Percentiles rank a stretch among this genome's conserved stretches.
phyloP scores from a whole-genome alignment of 2,329 filamentous ascomycete species.

The Colletotrichum sp. region DNA sequence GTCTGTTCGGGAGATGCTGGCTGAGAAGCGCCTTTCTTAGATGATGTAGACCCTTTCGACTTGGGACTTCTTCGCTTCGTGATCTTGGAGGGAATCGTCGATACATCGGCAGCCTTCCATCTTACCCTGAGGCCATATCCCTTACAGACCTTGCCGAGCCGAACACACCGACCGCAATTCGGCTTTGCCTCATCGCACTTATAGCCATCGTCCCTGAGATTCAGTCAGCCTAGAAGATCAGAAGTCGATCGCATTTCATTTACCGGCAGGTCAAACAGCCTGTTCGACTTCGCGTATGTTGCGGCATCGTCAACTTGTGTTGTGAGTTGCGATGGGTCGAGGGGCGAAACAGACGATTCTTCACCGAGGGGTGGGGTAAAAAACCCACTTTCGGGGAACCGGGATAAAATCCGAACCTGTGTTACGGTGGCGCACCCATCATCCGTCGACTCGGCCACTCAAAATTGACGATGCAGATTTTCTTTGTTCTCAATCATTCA shows the following conservation, averaged over 20 bases:
- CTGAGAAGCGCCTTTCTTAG: rapidly evolving
- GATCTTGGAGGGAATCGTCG: neutral
- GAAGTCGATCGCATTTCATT: neutral
- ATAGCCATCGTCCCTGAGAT: slow-evolving; percentile 33
- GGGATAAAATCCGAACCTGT: neutral
- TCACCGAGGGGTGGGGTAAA: neutral
- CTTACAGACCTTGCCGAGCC: slow-evolving; percentile 33
- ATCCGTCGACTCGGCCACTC: neutral
- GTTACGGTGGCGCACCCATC: neutral
- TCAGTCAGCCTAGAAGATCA: neutral
- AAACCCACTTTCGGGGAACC: neutral
- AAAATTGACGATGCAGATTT: neutral
- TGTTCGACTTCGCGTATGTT: slow-evolving; percentile 11
- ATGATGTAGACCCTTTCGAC: rapidly evolving
- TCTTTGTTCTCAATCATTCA: neutral
- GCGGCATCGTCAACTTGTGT: neutral
- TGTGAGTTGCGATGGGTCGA: neutral
- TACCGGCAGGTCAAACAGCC: slow-evolving; percentile 15
- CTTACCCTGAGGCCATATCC: slow-evolving; percentile 33
- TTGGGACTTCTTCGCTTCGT: neutral
- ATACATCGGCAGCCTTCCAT: slow-evolving; percentile 25
- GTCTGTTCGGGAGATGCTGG: neutral
- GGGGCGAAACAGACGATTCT: neutral
- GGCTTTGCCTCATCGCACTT: slow-evolving; percentile 37
- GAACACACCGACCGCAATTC: slow-evolving; percentile 31